Base-by-base conservation (phyloP, 768 basidiomycete species). In the Mrakia gelida region DNA sequence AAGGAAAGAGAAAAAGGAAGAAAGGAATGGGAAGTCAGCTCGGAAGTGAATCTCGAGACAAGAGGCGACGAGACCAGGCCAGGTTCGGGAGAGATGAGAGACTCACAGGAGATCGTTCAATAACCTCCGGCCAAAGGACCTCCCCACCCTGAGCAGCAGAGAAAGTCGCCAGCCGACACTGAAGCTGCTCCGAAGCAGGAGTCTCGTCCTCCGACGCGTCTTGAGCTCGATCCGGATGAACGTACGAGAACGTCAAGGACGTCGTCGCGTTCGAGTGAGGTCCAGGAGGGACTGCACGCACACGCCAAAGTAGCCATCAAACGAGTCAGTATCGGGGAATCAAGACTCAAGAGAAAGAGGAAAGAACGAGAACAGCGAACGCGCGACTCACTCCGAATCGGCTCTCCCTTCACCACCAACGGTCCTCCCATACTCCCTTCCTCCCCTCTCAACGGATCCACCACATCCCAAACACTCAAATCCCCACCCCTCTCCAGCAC, bases 401-500 rank as follows among this genome's bases (percentile, higher is more conserved):
- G 75, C 28, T 76, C 75, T 4, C 75, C 38, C 4, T 41, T 23
- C 16, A 71, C 45, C 18, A 68, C 32, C 32, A 76, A 49, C 45
- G 67, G 8, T 52, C 32, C 56, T 61, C 54, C 34, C 30, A 28
- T 41, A 10, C 61, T 56, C 54, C 3, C 38, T 0, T 16, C 70
- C 8, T 38, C 28, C 10, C 15, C 30, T 10, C 1, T 11, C 59
- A 49, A 26, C 16, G 77, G 71, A 56, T 70, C 72, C 41, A 54
- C 23, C 23, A 74, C 11, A 41, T 78, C 77, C 52, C 52, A 78
- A 9, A 78, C 59, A n/a, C 73, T 67, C 34, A 78, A 38, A 26
- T 52, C 73, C 3, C 77, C 77, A 11, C 41, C 73, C 10, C 54
- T 30, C 73, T 78, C 77, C 16, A 75, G 65, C 11, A 78, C 77